Evolutionary conservation across 306 rosid species (phyloP), one percentile per base, ranked within the genome.

Genomic region (Abrus pulchellus): DNA sequence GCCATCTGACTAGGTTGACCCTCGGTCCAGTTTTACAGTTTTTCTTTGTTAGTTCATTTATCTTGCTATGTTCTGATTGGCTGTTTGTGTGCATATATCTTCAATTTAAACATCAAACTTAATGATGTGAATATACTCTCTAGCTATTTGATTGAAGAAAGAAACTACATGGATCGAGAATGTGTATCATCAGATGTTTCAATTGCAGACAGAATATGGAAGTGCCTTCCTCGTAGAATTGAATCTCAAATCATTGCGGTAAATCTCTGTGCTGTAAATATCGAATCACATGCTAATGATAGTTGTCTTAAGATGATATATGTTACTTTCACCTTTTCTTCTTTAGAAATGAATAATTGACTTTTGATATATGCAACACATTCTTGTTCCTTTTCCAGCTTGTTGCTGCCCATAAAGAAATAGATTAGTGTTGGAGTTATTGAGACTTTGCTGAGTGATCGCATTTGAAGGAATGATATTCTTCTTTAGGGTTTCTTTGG

Each of bases 81-180:
- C 36, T 64, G 12, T 32, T 60, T 62, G 50, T 55, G 12, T 43
- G 38, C 40, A 20, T 60, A 52, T 67, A 8, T 68, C 49, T 61
- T 67, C 7, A 45, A 72, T 77, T 68, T 55, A 67, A 72, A 73
- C 7, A 75, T 78, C 40, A 3, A 78, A 59, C 65, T 77, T 75
- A 76, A 81, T 73, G 57, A 79, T 82, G 74, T 82, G 50, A 77
- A 78, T 85, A 80, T 83, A 47, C 68, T 67, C 7, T 85, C 91
- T 73, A 96, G 99, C 74, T 96, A 75, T 88, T 62, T 96, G 89
- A 79, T 71, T 72, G 91, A 89, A 80, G 99, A 96, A 86, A 89
- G 85, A 94, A 74, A 71, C 86, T 91, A 90, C 76, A 82, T 90
- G 90, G 79, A 56, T 68, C 78, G 6, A 65, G 89, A 88, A 72